These are phyloP conservation scores for Nidularia pulvinata DNA, from an alignment of 768 basidiomycete species.

Conservation along the genomic window DNA sequence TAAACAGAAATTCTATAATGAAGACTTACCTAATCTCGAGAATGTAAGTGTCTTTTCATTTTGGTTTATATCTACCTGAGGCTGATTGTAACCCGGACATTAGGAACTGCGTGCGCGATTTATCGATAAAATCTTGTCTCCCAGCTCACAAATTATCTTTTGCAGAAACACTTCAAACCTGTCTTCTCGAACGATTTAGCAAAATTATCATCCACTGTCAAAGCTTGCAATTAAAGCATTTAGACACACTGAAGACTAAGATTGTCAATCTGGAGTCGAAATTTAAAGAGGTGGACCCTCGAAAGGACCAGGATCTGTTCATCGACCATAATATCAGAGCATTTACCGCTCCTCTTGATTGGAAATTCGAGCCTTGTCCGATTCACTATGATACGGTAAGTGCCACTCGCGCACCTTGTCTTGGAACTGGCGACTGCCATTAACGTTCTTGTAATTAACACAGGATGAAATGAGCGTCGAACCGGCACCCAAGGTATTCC, in stretches of 20 bases:
- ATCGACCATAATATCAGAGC: constrained; percentile 69
- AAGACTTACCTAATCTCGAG: constrained; percentile 68
- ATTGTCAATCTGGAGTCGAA: constrained; percentile 43
- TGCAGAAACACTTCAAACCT: constrained; percentile 69
- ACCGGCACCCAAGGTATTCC: constrained; percentile 68
- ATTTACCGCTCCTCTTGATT: constrained; percentile 65
- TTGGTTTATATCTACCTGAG: neutral
- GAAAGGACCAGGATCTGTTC: constrained; percentile 70
- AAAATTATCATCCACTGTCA: constrained; percentile 60
- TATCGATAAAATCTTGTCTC: neutral
- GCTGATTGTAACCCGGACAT: constrained; percentile 9
- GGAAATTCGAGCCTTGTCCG: constrained; percentile 74
- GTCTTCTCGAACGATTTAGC: constrained; percentile 55
- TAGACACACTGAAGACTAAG: constrained; percentile 55
- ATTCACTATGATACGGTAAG: constrained; percentile 77
- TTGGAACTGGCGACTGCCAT: neutral
- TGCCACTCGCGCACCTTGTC: constrained; percentile 1
- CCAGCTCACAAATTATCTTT: neutral
- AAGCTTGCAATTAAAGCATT: constrained; percentile 53
- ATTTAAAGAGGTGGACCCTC: constrained; percentile 51
- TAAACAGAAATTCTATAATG: constrained; percentile 72
- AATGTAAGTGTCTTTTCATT: constrained; percentile 50
- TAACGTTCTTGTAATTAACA: constrained; percentile 1
- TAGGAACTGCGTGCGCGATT: constrained; percentile 71
- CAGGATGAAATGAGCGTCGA: constrained; percentile 68